Evolutionary conservation across 2,329 filamentous ascomycete species (phyloP).

Genomic region (Curvularia verruculosa): DNA sequence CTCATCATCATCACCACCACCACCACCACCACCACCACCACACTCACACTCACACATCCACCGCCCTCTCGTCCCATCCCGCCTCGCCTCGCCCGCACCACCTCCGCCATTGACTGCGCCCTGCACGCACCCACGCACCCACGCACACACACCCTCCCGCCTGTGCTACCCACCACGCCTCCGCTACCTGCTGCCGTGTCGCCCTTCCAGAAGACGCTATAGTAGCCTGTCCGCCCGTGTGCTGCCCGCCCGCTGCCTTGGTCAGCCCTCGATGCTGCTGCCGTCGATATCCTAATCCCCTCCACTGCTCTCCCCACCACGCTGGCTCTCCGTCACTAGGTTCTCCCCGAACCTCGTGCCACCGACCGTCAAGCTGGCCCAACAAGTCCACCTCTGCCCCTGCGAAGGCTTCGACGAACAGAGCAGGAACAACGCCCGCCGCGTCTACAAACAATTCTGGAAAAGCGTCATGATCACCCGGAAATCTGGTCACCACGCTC

Average conservation of each 20-base stretch:
- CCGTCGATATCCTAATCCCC: conserved; percentile 25
- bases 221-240: conserved; percentile 1
- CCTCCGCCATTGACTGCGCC: neutral
- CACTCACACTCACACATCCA: neutral
- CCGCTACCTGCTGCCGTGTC: conserved; percentile 25
- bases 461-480: conserved; percentile 47
- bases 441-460: conserved; percentile 48
- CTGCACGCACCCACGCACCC: neutral
- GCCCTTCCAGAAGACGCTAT: conserved; percentile 42
- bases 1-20: too few relatives aligned
- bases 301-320: conserved; percentile 18
- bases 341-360: conserved; percentile 45
- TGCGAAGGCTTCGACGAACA: conserved; percentile 44
- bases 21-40: neutral
- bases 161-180: neutral
- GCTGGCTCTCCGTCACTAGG: conserved; percentile 35
- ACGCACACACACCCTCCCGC: neutral
- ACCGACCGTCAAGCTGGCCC: conserved; percentile 47
- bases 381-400: conserved; percentile 42
- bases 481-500: conserved; percentile 34
- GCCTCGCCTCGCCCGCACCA: neutral
- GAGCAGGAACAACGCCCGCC: conserved; percentile 41
- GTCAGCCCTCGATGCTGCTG: conserved; percentile 39
- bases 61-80: neutral
- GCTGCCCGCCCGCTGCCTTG: neutral